Evolutionary conservation across 805 yeast species (phyloP), one percentile per base, ranked within the genome.

Genomic region (Ogataea nitratoaversa): DNA sequence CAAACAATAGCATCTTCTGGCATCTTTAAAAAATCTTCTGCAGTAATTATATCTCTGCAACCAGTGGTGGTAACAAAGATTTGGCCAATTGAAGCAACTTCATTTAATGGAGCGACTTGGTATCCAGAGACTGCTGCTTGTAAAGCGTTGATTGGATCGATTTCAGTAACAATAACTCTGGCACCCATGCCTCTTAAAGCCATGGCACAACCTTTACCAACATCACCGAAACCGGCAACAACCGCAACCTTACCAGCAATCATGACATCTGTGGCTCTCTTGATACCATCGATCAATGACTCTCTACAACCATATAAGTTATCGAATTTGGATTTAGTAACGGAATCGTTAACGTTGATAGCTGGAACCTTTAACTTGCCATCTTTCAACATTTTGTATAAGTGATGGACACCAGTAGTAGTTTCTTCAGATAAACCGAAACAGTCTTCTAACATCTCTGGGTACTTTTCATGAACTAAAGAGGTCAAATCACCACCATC

Each of bases 221-320:
- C 99, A 68, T 91, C 99, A 81, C 99, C 99, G 78, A 82, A 91
- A 74, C 99, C 99, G 49, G 96, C 97, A 60, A 91, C 98, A 60
- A 91, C 95, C 48, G 98, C 95, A 65, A 87, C 93, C 78, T 91
- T 91, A 76, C 99, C 99, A 56, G 97, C 98, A 65, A 91, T 84
- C 98, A 91, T 93, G 60, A 91, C 98, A 65, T 91, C 99, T 64
- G 99, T 91, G 69, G 98, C 99, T 77, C 98, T 88, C 84, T 91
- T 91, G 71, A 91, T 91, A 77, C 99, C 99, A 72, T 91, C 99
- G 56, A 91, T 78, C 60, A 91, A 82, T 51, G 99, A 91, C 79
- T 91, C 99, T 74, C 98, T 86, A 80, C 98, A 93, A 60, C 99
- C 99, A 83, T 91, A 91, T 69, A 93, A 79, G 93, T 91, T 91